Base-by-base conservation (phyloP, 495 filamentous ascomycete species). In the Neurospora sp. region DNA sequence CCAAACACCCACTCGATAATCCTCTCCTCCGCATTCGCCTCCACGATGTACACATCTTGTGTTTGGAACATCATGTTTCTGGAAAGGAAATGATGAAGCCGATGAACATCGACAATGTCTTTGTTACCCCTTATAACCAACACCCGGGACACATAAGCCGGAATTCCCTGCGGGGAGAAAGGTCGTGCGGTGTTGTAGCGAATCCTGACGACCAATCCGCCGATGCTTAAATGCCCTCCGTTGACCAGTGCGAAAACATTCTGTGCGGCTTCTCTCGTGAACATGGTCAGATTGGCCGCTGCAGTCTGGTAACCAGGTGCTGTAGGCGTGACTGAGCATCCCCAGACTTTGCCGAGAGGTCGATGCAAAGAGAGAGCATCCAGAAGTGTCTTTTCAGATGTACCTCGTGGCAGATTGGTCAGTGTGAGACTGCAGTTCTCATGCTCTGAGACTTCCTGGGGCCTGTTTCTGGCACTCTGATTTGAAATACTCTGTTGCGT, bases 1-100 rank as follows among this genome's bases (percentile, higher is more conserved):
- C 42, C 41, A 39, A 73, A 73, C 3, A 23, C 18, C 72, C 72
- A 71, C 69, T 71, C 72, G 4, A 71, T 71, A 4, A 16, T 54
- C 11, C 72, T 46, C 12, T 35, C 38, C 20, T 38, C 72, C 8
- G 18, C n/a, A 14, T 16, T 31, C n/a, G 31, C 72, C 6, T 20
- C 14, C 27, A 40, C 0, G 18, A 73, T 20, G 6, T 8, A 39
- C 31, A 62, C 46, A 39, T 54, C 44, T 44, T 73, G 69, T 20
- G 20, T n/a, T 5, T 73, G 37, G 27, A 54, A 73, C 6, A 6
- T 27, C 18, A 73, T 14, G 2, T 39, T 70, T 1, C 18, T 27
- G 5, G 4, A 27, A n/a, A 71, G 31, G 3, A 71, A 40, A n/a
- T 14, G n/a, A 2, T 71, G 10, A 18, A 73, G 69, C 5, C 12